Evolutionary conservation across 2,329 filamentous ascomycete genomes (phyloP), one percentile per base, ranked within the genome.

Genomic region (Colletotrichum endophyticum): DNA sequence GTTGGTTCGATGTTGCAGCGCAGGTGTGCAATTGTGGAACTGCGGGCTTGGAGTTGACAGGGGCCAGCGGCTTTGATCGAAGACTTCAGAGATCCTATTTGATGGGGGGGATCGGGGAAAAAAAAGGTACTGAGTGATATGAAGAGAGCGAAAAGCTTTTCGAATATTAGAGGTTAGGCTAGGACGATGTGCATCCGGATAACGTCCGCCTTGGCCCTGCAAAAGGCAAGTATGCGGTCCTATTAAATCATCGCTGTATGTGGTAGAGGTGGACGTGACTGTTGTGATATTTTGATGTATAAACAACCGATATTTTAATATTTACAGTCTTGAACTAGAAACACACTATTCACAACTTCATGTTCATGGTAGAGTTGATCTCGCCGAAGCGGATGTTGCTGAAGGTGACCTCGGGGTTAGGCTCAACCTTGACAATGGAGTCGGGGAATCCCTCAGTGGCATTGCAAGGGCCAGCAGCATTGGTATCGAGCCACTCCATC

Each of bases 301-400:
- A 4, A 2, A 3, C 44, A 49, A 22, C 44, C 44, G 11, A 22
- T 4, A 44, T 2, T 2, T 1, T 49, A 49, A 49, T 49, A 22
- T 49, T 53, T 22, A 53, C n/a, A 53, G 44, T 22, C 1, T 5
- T 59, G n/a, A 19, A n/a, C 32, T 8, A 2, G 66, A 72, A 57
- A 62, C 4, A 12, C 5, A n/a, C 36, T 15, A 56, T 53, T 32
- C 44, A n/a, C 63, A 34, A 8, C n/a, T n/a, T 74, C 74, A 70
- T 49, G 59, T 39, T 70, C 49, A 76, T 56, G 2, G 72, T 77
- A 4, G 88, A 89, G 78, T 85, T 87, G 73, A 91, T 86, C 78
- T 90, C 88, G 12, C 91, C 91, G 82, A 88, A 88, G 82, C 88
- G 89, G 81, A 92, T 87, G 83, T 91, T 91, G 77, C 87, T 89